These are phyloP conservation scores for Trifolium pratense DNA, from an alignment of 306 rosid species.

Conservation along the genomic window DNA sequence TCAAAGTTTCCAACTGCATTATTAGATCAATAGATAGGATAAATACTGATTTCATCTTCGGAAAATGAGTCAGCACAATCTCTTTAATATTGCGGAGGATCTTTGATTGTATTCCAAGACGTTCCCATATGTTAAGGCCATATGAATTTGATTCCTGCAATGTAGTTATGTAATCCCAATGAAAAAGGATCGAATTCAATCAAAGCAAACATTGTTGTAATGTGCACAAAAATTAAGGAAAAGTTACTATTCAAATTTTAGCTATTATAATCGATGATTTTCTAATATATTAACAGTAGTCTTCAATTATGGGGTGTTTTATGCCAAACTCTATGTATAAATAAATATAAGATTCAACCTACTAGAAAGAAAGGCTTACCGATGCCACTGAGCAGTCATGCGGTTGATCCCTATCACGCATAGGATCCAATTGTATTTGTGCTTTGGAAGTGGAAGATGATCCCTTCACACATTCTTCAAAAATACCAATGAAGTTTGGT, in stretches of 20 bases:
- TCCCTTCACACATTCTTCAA: background rate
- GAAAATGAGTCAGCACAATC: background rate
- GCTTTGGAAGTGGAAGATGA: background rate
- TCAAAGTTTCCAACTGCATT: background rate
- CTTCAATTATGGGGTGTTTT: background rate
- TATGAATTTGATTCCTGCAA: background rate
- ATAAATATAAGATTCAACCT: background rate
- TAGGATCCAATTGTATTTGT: background rate
- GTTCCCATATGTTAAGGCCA: background rate
- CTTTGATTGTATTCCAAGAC: background rate
- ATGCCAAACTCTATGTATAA: background rate
- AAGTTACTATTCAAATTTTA: too few species aligned
- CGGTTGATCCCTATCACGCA: background rate
- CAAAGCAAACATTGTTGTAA: background rate
- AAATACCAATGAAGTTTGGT: conserved; percentile 10
- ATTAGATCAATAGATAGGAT: background rate
- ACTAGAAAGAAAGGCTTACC: background rate
- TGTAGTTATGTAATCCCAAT: too few species aligned
- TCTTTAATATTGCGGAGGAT: background rate
- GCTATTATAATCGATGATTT: too few species aligned
- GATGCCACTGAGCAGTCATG: background rate
- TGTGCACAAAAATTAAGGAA: too few species aligned
- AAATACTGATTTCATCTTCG: background rate
- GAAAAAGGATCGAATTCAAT: too few species aligned
- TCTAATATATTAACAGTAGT: too few species aligned